Conservation (phyloP, 176 grass and related monocot genomes). For the Pontederia paniculata region DNA sequence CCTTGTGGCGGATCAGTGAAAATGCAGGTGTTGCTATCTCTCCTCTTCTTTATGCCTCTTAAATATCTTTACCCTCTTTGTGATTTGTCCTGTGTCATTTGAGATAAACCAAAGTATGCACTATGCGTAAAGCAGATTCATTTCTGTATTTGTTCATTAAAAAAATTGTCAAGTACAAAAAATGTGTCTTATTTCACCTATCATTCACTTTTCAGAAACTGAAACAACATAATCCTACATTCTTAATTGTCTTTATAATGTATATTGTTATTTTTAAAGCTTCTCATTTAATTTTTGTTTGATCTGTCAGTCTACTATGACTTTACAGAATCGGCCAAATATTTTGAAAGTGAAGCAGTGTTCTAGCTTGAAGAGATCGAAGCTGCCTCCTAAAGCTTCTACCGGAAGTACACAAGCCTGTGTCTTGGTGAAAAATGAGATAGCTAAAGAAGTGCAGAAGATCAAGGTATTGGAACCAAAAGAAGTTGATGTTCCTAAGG, state of each 20-base stretch:
- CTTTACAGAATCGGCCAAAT: conserved; percentile 10
- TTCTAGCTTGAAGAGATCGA: conserved; percentile 24
- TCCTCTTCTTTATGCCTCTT: not conserved
- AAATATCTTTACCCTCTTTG: not conserved
- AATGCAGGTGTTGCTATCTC: conserved; percentile 32
- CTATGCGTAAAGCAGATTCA: no score
- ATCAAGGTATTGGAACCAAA: conserved; percentile 14
- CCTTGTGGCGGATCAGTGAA: conserved; percentile 15
- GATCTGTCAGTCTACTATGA: conserved; percentile 19
- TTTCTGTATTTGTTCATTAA: not conserved
- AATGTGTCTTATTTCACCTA: no score
- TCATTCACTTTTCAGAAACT: no score
- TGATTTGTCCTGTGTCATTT: not conserved
- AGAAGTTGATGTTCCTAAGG: conserved; percentile 10
- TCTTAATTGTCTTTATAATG: no score
- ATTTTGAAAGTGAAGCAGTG: conserved; percentile 20
- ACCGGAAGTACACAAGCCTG: conserved; percentile 9
- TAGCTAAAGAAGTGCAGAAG: conserved; percentile 18
- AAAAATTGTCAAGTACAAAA: not conserved
- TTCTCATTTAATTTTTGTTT: not conserved
- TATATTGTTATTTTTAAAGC: no score
- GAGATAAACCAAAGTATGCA: no score
- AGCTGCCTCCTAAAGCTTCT: conserved; percentile 8
- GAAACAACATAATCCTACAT: no score
- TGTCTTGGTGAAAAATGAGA: conserved; percentile 18